These are phyloP conservation scores for Xylaria sp. DNA, from an alignment of 2,329 filamentous ascomycete species.

Conservation along the genomic window DNA sequence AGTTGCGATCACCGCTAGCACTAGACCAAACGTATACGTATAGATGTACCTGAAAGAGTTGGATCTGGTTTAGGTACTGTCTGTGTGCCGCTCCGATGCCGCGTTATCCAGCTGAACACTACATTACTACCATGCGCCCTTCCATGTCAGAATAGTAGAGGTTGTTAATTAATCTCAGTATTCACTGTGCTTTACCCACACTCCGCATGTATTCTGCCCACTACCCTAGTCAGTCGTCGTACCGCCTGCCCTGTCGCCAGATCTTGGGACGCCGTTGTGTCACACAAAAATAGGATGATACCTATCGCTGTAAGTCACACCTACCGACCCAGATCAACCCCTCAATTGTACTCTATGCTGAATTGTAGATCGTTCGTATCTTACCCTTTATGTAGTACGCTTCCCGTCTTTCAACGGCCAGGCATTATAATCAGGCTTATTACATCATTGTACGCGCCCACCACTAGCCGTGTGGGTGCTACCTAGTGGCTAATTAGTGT, in stretches of 20 bases:
- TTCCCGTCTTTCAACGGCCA: background rate
- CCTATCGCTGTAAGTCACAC: background rate
- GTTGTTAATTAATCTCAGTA: background rate
- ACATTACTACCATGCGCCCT: background rate
- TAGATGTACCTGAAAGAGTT: background rate
- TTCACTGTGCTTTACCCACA: background rate
- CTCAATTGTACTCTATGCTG: background rate
- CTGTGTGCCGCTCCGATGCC: background rate
- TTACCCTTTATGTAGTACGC: no score
- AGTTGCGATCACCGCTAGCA: constrained; percentile 28
- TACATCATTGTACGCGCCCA: background rate
- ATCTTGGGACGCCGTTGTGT: background rate
- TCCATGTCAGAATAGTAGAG: background rate
- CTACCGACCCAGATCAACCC: background rate
- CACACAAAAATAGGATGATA: background rate
- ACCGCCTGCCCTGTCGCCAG: background rate
- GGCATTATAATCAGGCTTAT: background rate
- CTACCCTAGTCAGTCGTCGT: no score
- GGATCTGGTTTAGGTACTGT: background rate
- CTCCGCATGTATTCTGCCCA: no score
- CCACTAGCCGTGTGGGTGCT: background rate
- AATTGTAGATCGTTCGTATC: background rate
- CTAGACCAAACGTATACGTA: background rate
- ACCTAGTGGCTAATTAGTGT: background rate
- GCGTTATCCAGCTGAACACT: constrained; percentile 1